Percentiles rank a stretch among this genome's conserved stretches.
These are phyloP conservation scores for Macrolepiota dolichaula DNA, from an alignment of 768 basidiomycete genomes.

Conservation along the genomic window DNA sequence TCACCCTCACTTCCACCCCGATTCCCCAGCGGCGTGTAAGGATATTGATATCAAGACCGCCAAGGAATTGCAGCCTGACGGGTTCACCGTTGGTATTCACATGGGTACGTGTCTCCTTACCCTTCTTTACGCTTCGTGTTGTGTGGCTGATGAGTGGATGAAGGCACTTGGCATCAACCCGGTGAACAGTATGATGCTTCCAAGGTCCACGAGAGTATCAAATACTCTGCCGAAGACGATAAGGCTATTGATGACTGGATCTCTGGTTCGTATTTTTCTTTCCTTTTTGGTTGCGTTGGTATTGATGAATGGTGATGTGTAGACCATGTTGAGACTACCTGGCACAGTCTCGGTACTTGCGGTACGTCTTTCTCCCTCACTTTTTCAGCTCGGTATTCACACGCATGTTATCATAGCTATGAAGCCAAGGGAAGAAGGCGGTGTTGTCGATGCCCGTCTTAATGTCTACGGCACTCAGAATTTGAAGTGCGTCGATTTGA, in stretches of 20 bases:
- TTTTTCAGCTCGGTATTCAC: background rate
- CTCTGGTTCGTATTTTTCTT: conserved; percentile 29
- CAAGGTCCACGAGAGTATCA: conserved; percentile 63
- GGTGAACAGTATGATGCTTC: conserved; percentile 47
- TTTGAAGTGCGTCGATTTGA: conserved; percentile 65
- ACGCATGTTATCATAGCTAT: conserved; percentile 36
- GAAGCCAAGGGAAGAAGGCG: conserved; percentile 65
- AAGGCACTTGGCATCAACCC: conserved; percentile 39
- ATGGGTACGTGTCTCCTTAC: conserved; percentile 46
- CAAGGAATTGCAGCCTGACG: conserved; percentile 55
- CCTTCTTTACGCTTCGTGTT: background rate
- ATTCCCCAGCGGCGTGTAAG: conserved; percentile 51
- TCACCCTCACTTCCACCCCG: conserved; percentile 73
- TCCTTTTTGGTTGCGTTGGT: background rate
- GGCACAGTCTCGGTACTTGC: conserved; percentile 67
- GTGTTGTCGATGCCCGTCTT: conserved; percentile 61
- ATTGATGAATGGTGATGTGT: conserved; percentile 33
- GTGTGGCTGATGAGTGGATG: conserved; percentile 43
- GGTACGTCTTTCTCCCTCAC: conserved; percentile 23
- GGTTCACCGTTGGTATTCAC: conserved; percentile 66
- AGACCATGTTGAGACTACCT: conserved; percentile 74
- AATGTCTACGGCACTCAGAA: conserved; percentile 66
- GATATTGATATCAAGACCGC: conserved; percentile 72
- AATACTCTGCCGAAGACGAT: conserved; percentile 67
- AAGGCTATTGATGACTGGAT: conserved; percentile 72